Conservation (phyloP, 1,284 basidiomycete genomes). For the Sparassis latifolia region DNA sequence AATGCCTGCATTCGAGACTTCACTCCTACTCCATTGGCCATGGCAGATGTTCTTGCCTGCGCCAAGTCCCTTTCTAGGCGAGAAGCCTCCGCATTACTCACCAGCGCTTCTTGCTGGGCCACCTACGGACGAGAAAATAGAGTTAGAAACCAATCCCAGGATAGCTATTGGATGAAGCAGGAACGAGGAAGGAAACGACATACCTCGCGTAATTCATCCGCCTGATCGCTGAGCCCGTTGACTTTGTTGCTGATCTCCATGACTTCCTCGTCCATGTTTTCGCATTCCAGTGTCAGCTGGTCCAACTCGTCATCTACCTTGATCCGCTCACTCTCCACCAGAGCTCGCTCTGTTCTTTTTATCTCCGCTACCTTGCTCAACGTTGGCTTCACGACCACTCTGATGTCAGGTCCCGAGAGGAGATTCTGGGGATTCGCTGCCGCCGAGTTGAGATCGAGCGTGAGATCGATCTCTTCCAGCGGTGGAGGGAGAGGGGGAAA, state of each 20-base stretch:
- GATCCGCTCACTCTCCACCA: slow-evolving; percentile 67
- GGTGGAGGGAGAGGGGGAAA: slow-evolving; percentile 66
- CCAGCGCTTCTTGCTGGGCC: slow-evolving; percentile 63
- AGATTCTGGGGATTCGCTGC: slow-evolving; percentile 59
- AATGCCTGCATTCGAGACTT: slow-evolving; percentile 69
- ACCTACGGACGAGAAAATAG: slow-evolving; percentile 35
- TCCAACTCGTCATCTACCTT: slow-evolving; percentile 77
- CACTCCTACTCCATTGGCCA: slow-evolving; percentile 69
- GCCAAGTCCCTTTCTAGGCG: slow-evolving; percentile 63
- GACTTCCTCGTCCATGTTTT: slow-evolving; percentile 71
- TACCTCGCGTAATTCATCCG: slow-evolving; percentile 73
- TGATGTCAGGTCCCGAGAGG: slow-evolving; percentile 56
- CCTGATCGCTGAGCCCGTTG: slow-evolving; percentile 61
- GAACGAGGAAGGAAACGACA: slow-evolving; percentile 20
- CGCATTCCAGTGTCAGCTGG: slow-evolving; percentile 67
- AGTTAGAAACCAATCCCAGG: background rate
- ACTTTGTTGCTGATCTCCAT: slow-evolving; percentile 65
- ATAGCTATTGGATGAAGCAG: background rate
- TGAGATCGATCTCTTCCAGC: slow-evolving; percentile 62
- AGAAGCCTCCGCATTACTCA: slow-evolving; percentile 54
- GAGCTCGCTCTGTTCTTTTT: slow-evolving; percentile 59
- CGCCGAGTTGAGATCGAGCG: slow-evolving; percentile 70
- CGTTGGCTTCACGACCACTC: slow-evolving; percentile 65
- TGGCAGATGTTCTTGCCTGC: slow-evolving; percentile 65
- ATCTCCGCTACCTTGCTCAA: slow-evolving; percentile 63